Percentiles rank a stretch among this genome's conserved stretches.
Conservation (phyloP, 805 yeast genomes). For the Wickerhamia fluorescens region DNA sequence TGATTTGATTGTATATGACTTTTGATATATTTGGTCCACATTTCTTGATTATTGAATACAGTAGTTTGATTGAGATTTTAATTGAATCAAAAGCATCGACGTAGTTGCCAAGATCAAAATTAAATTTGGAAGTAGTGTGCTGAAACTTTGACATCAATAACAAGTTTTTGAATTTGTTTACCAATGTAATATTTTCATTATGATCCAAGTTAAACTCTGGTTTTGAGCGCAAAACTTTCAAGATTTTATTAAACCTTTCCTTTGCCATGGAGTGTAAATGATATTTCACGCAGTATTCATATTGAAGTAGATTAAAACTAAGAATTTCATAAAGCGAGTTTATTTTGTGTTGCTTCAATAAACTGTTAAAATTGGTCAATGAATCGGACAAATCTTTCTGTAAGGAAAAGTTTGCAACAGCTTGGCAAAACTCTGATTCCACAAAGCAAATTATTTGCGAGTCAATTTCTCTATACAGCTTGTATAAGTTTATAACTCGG, state of each 20-base stretch:
- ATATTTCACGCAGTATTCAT: conserved; percentile 17
- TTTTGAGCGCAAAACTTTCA: conserved; percentile 16
- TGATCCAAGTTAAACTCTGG: conserved; percentile 21
- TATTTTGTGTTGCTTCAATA: conserved; percentile 7
- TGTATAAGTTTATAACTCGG: conserved; percentile 16
- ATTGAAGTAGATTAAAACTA: conserved; percentile 22
- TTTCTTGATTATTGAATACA: conserved; percentile 47
- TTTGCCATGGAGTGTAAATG: conserved; percentile 13
- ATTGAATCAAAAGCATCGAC: conserved; percentile 30
- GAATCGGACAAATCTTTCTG: conserved; percentile 8
- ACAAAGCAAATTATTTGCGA: conserved; percentile 4
- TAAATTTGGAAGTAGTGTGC: conserved; percentile 18
- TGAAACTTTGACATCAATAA: conserved; percentile 31
- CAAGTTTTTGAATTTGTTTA: conserved; percentile 19
- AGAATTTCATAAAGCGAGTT: conserved; percentile 11
- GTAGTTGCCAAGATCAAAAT: conserved; percentile 11
- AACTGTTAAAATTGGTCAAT: conserved; percentile 10
- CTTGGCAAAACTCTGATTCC: conserved; percentile 9
- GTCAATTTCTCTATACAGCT: conserved; percentile 1
- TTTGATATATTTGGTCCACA: conserved; percentile 13
- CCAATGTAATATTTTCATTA: conserved; percentile 7
- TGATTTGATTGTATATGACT: conserved; percentile 16
- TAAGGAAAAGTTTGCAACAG: conserved; percentile 4
- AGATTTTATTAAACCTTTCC: conserved; percentile 16
- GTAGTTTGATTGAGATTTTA: conserved; percentile 44